Evolutionary conservation across 345 rosid species (phyloP).

Genomic region (Eucalyptus curtisii): DNA sequence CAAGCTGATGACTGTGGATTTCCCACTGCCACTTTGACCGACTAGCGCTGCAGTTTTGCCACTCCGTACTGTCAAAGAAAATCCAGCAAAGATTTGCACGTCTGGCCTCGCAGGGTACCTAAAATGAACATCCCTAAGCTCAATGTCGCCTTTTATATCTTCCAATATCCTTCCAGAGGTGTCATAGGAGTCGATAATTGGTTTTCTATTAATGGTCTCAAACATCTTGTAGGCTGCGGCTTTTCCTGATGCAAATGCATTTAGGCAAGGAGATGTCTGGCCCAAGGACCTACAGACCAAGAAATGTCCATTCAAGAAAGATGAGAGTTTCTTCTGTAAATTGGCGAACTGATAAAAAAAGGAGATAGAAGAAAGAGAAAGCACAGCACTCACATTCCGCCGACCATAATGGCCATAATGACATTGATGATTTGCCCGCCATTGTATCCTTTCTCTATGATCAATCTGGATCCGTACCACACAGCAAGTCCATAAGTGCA

Average conservation of each 20-base stretch:
- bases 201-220: constrained; percentile 43
- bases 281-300: constrained; percentile 34
- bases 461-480: constrained; percentile 68
- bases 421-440: constrained; percentile 73
- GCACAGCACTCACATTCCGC: constrained; percentile 55
- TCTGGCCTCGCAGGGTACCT: constrained; percentile 72
- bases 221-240: constrained; percentile 76
- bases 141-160: constrained; percentile 39
- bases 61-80: constrained; percentile 34
- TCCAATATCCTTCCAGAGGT: constrained; percentile 27
- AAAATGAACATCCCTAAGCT: constrained; percentile 47
- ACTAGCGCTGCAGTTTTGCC: constrained; percentile 58
- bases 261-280: constrained; percentile 51
- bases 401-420: constrained; percentile 50
- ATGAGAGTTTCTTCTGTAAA: neutral
- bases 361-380: neutral
- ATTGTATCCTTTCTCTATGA: constrained; percentile 48
- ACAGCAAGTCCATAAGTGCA: constrained; percentile 47
- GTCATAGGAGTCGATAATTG: constrained; percentile 43
- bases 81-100: constrained; percentile 47
- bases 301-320: neutral
- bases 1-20: constrained; percentile 60
- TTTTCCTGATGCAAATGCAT: constrained; percentile 58
- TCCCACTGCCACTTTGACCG: constrained; percentile 80
- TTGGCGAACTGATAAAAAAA: neutral